Evolutionary conservation across 768 basidiomycete genomes (phyloP).

Genomic region (Pleurotus pulmonarius): DNA sequence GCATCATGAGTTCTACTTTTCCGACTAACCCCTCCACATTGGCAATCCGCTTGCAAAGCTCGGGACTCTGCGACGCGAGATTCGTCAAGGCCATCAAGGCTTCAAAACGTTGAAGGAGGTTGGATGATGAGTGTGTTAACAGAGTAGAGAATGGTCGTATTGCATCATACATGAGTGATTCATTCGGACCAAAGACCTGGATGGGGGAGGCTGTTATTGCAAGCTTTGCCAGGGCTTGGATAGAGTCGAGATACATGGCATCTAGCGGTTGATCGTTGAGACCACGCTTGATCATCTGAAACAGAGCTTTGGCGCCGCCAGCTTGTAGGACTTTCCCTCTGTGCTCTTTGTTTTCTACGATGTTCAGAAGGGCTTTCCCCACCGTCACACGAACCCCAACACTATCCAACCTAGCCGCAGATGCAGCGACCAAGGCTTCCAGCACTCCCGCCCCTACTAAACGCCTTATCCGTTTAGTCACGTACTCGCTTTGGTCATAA

Average conservation of each 20-base stretch:
- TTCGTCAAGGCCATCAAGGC: slow-evolving; percentile 96
- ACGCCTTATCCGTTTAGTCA: slow-evolving; percentile 54
- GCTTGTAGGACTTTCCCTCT: slow-evolving; percentile 73
- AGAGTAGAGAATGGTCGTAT: slow-evolving; percentile 77
- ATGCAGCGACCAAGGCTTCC: slow-evolving; percentile 54
- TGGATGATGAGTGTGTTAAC: slow-evolving; percentile 65
- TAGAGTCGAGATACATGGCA: slow-evolving; percentile 49
- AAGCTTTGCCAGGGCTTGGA: slow-evolving; percentile 91
- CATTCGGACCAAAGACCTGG: slow-evolving; percentile 86
- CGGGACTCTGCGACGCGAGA: slow-evolving; percentile 72
- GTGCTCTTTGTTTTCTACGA: slow-evolving; percentile 76
- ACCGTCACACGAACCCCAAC: slow-evolving; percentile 52
- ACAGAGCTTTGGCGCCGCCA: slow-evolving; percentile 71
- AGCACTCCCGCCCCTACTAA: slow-evolving; percentile 63
- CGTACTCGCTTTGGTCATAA: slow-evolving; percentile 65
- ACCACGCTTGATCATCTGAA: slow-evolving; percentile 49
- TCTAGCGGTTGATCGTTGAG: slow-evolving; percentile 36
- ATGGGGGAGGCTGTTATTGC: slow-evolving; percentile 89
- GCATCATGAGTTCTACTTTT: slow-evolving; percentile 67
- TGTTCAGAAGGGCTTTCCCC: slow-evolving; percentile 61
- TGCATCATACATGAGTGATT: slow-evolving; percentile 74
- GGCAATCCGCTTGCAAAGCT: slow-evolving; percentile 65
- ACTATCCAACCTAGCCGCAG: slow-evolving; percentile 55
- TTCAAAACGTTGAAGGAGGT: slow-evolving; percentile 84
- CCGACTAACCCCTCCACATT: slow-evolving; percentile 54